Evolutionary conservation across 352 stramenopile genomes (phyloP), one percentile per base, ranked within the genome.

Genomic region (Pythium aphanidermatum): DNA sequence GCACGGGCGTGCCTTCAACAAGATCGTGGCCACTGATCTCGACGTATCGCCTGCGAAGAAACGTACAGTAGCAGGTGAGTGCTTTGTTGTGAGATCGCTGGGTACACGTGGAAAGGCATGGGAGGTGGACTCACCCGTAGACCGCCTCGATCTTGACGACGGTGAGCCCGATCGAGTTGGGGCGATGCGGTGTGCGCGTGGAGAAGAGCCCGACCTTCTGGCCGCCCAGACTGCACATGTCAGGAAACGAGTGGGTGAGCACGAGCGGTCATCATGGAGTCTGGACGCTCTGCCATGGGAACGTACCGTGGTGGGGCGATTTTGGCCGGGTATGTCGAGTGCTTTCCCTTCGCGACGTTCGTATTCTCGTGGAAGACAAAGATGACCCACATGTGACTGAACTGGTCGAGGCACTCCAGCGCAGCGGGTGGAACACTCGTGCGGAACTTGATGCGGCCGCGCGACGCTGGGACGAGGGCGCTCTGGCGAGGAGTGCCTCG

Each of bases 151-250:
- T 82, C 60, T 90, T 94, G 55, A 93, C 92, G 24, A 95, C 67
- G 2, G 79, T 87, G 27, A 98, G 65, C 0, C 95, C 96, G 33
- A 99, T 86, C 0, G 92, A 90, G 68, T 98, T 98, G 9, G 92
- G 92, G 17, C 96, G 86, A 63, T 99, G 97, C 11, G 97, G 97
- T 37, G 94, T 97, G 23, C 97, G 73, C 1, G 96, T 99, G 14
- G 94, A 96, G 53, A 98, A 98, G 32, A 99, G 74, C 8, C 97
- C 97, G 30, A 95, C 79, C 49, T 92, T 92, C 39, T 85, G 71
- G 2, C 85, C 83, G 0, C 69, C 69, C 0, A 91, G 66, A 33
- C 77, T 83, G 17, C 19, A 38, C 7, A 24, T n/a, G n/a, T n/a
- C n/a, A n/a, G n/a, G n/a, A n/a, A n/a, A n/a, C n/a, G n/a, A n/a